Evolutionary conservation across 2,329 filamentous ascomycete genomes (phyloP), one percentile per base, ranked within the genome.

Genomic region (Talaromyces sp.): DNA sequence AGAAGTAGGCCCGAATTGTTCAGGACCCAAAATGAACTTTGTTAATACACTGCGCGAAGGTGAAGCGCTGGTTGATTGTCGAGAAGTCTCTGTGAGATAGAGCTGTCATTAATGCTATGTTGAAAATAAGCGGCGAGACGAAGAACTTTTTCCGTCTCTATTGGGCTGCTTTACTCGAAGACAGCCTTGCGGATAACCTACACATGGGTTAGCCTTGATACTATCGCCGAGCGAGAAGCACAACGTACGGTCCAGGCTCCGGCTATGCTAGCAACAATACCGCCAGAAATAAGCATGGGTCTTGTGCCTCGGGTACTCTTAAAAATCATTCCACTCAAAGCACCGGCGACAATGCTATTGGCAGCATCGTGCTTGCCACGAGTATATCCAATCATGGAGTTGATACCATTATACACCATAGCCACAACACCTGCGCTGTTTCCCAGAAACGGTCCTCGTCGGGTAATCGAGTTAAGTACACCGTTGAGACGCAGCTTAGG

Each of bases 391-490:
- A 96, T 87, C 64, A 87, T 87, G 37, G 91, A 95, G 82, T 96
- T 97, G 78, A 95, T 84, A 63, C 91, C 91, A 81, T 98, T 99
- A 82, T 99, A 99, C 62, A 93, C 88, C 84, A 99, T 93, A 39
- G 96, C 95, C 62, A 99, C 89, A 39, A 98, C 94, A 74, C 93
- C 95, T 1, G 94, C 94, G 37, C 92, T 96, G 83, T 99, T 99
- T 50, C 95, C 95, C 71, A 99, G 80, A 81, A 97, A 99, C 13
- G 95, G 95, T 3, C 95, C 95, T 78, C 95, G 85, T 74, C 95
- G 83, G 66, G 95, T 99, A 68, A 99, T 88, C 64, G 93, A 92
- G 83, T 99, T 99, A 70, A 99, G 87, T 25, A 96, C 92, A 67
- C 91, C 91, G 84, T 99, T 99, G 69, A 99, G 84, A 68, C 93